Conservation (phyloP, 352 stramenopile species). For the Phytophthora lateralis region DNA sequence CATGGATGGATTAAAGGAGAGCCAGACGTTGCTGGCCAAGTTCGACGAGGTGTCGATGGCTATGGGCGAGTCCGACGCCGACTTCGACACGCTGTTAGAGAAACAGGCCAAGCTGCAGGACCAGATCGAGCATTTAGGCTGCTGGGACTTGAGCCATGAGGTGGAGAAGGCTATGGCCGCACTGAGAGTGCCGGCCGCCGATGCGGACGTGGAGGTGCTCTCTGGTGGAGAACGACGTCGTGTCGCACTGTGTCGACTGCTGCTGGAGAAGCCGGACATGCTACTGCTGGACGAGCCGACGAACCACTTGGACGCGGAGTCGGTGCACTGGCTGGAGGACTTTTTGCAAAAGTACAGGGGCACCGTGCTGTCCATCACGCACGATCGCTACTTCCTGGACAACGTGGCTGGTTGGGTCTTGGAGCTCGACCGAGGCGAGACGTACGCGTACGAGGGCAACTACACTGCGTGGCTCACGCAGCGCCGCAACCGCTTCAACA, state of each 20-base stretch:
- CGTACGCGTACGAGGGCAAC: conserved; percentile 98
- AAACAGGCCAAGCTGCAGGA: conserved; percentile 89
- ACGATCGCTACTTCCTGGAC: conserved; percentile 99
- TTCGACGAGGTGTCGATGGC: conserved; percentile 90
- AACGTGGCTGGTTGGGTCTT: conserved; percentile 98
- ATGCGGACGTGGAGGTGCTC: conserved; percentile 74
- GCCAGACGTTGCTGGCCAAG: conserved; percentile 69
- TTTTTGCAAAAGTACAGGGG: conserved; percentile 96
- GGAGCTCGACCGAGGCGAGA: conserved; percentile 96
- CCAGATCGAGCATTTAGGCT: conserved; percentile 84
- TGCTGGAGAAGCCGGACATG: conserved; percentile 97
- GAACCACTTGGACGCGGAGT: conserved; percentile 98
- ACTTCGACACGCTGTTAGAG: conserved; percentile 86
- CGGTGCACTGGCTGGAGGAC: conserved; percentile 97
- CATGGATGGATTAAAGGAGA: conserved; percentile 88
- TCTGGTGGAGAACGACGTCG: conserved; percentile 95
- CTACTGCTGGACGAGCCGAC: conserved; percentile 98
- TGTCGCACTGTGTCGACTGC: conserved; percentile 94
- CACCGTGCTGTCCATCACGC: conserved; percentile 98
- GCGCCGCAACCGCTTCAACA: conserved; percentile 94
- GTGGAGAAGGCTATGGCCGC: conserved; percentile 87
- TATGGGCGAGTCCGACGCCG: conserved; percentile 90
- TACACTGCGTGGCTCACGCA: conserved; percentile 97
- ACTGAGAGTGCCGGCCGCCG: conserved; percentile 68
- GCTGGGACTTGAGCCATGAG: conserved; percentile 84